Evolutionary conservation across 257 asterid species (phyloP).

Genomic region (Fraxinus americana): DNA sequence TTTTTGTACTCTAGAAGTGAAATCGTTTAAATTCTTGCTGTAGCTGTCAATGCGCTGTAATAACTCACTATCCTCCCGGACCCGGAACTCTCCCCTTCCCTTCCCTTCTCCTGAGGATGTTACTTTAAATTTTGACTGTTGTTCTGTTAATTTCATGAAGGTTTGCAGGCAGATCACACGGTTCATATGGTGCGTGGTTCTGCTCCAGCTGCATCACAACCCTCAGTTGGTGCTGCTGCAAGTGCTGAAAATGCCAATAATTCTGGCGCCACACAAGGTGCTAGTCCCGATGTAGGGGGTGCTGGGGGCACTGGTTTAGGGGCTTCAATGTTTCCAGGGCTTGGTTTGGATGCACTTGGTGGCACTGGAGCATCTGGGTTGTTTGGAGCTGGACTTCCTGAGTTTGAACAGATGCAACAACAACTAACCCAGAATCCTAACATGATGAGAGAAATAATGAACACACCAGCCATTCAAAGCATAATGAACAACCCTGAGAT

Average conservation of each 20-base stretch:
- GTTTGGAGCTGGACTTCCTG: constrained; percentile 60
- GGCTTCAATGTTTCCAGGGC: constrained; percentile 45
- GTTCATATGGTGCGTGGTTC: constrained; percentile 66
- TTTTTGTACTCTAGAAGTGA: neutral
- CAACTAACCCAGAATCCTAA: constrained; percentile 58
- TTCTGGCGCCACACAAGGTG: constrained; percentile 37
- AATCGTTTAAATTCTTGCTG: neutral
- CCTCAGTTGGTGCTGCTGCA: constrained; percentile 36
- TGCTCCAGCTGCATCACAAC: constrained; percentile 46
- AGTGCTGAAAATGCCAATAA: constrained; percentile 30
- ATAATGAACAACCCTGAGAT: constrained; percentile 65
- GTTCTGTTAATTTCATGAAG: constrained; percentile 21
- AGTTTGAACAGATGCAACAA: constrained; percentile 58
- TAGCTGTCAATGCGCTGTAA: neutral
- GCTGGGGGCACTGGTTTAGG: constrained; percentile 47
- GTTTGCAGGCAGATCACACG: constrained; percentile 67
- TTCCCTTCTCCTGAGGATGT: constrained; percentile 13
- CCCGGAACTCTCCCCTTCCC: neutral
- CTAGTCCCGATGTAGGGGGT: constrained; percentile 31
- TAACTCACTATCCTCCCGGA: neutral
- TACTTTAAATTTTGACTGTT: neutral
- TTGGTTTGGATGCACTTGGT: constrained; percentile 42
- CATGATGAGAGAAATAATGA: constrained; percentile 63
- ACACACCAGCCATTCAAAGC: constrained; percentile 52
- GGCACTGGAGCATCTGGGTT: constrained; percentile 43